A percentile compares a stretch with the other conserved stretches of the same genome.
These are phyloP conservation scores for Paxillus ammoniavirescens DNA, from an alignment of 768 basidiomycete species.

Conservation along the genomic window DNA sequence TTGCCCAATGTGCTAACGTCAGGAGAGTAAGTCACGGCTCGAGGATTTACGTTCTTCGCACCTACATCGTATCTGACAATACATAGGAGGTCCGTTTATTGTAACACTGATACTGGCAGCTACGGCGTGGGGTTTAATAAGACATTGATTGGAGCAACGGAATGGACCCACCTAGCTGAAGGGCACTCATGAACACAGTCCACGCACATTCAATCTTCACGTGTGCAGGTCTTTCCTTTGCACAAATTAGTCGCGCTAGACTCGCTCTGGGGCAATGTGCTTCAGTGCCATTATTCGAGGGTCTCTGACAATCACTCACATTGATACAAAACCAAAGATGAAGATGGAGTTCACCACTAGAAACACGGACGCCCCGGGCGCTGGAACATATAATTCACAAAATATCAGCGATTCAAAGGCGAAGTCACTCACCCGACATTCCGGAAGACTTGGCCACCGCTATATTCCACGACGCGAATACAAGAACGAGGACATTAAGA, in stretches of 20 bases:
- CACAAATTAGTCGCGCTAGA: slow-evolving; percentile 36
- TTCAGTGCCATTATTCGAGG: neutral
- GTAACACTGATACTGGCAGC: slow-evolving; percentile 51
- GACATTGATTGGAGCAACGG: neutral
- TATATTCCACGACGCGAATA: slow-evolving; percentile 61
- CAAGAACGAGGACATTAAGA: slow-evolving; percentile 49
- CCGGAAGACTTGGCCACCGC: slow-evolving; percentile 35
- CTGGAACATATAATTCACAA: slow-evolving; percentile 26
- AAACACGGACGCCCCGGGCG: slow-evolving; percentile 46
- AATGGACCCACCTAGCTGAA: slow-evolving; percentile 49
- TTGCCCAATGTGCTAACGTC: slow-evolving; percentile 36
- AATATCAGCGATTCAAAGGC: neutral
- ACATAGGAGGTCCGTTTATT: slow-evolving; percentile 38
- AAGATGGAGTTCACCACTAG: slow-evolving; percentile 47
- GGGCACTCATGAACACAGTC: slow-evolving; percentile 45
- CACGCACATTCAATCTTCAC: slow-evolving; percentile 56
- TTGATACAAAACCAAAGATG: slow-evolving; percentile 26
- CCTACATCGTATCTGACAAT: slow-evolving; percentile 38
- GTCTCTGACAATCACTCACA: slow-evolving; percentile 24
- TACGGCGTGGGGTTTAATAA: slow-evolving; percentile 18
- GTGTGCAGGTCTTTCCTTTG: slow-evolving; percentile 37
- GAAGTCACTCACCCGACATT: slow-evolving; percentile 34
- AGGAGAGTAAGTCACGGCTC: slow-evolving; percentile 5
- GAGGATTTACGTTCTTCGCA: neutral
- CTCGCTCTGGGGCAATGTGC: slow-evolving; percentile 18